Percentiles rank a stretch among this genome's conserved stretches.
phyloP scores from a whole-genome alignment of 2,329 filamentous ascomycete genomes.

The Aquanectria penicillioides region DNA sequence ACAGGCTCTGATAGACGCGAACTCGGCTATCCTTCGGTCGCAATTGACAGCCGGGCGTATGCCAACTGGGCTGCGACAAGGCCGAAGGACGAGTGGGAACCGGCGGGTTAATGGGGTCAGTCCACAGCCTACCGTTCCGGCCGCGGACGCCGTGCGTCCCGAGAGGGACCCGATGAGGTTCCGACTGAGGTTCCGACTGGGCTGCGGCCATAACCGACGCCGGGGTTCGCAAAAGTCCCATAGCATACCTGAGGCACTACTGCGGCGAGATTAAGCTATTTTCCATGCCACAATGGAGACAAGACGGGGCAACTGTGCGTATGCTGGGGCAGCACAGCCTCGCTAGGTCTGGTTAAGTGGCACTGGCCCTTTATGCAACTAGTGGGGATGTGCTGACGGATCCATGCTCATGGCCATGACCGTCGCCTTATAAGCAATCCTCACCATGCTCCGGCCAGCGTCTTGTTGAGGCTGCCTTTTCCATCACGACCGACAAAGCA shows the following conservation, averaged over 20 bases:
- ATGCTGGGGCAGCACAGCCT: slow-evolving; percentile 20
- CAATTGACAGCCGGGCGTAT: too few species aligned
- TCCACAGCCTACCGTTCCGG: too few species aligned
- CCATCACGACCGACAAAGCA: background rate
- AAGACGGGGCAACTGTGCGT: background rate
- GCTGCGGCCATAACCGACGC: slow-evolving; percentile 3
- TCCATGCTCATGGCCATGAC: background rate
- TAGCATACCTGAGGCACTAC: slow-evolving; percentile 15
- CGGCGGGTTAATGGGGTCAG: too few species aligned
- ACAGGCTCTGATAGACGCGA: too few species aligned
- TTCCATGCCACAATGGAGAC: slow-evolving; percentile 1
- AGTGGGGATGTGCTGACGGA: slow-evolving; percentile 6
- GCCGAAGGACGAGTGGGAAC: too few species aligned
- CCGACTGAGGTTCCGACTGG: background rate
- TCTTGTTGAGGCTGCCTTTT: slow-evolving; percentile 1
- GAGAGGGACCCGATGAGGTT: too few species aligned
- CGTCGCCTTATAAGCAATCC: slow-evolving; percentile 15
- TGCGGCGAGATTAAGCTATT: slow-evolving; percentile 14
- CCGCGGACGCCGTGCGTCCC: background rate
- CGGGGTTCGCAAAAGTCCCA: slow-evolving; percentile 6
- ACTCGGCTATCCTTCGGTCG: too few species aligned
- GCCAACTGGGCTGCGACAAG: too few species aligned
- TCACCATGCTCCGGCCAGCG: background rate
- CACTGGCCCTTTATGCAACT: slow-evolving; percentile 17
- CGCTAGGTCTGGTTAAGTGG: slow-evolving; percentile 18